phyloP scores from a whole-genome alignment of 2,329 filamentous ascomycete species.

The Diplodia seriata region DNA sequence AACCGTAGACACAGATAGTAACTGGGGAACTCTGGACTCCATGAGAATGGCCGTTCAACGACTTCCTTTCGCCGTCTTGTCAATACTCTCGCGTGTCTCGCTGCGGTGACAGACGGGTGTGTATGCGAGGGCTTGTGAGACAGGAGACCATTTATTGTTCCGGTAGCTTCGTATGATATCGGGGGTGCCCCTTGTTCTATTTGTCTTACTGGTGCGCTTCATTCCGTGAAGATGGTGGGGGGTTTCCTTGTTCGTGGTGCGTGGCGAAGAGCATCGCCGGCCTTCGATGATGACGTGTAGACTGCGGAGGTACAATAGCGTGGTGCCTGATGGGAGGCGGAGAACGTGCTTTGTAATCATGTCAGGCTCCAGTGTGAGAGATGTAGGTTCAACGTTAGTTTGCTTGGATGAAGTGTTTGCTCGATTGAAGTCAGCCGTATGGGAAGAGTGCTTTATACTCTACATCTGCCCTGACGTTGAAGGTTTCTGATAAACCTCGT shows the following conservation, averaged over 20 bases:
- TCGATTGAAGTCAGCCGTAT: no score
- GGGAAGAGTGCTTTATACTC: no score
- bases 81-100: not conserved
- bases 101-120: not conserved
- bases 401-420: not conserved
- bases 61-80: no score
- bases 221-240: not conserved
- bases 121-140: not conserved
- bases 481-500: no score
- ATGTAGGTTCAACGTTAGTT: no score
- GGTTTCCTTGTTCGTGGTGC: not conserved
- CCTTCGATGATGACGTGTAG: not conserved
- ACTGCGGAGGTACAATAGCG: not conserved
- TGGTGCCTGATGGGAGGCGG: not conserved
- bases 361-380: no score
- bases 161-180: not conserved
- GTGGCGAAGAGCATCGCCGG: not conserved
- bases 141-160: not conserved
- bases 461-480: no score
- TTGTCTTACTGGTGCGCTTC: not conserved
- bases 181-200: not conserved
- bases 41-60: no score
- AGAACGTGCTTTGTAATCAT: no score
- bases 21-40: no score
- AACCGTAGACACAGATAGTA: no score